Base-by-base conservation (phyloP, 164 flowering plant species). In the Hamamelis virginiana region DNA sequence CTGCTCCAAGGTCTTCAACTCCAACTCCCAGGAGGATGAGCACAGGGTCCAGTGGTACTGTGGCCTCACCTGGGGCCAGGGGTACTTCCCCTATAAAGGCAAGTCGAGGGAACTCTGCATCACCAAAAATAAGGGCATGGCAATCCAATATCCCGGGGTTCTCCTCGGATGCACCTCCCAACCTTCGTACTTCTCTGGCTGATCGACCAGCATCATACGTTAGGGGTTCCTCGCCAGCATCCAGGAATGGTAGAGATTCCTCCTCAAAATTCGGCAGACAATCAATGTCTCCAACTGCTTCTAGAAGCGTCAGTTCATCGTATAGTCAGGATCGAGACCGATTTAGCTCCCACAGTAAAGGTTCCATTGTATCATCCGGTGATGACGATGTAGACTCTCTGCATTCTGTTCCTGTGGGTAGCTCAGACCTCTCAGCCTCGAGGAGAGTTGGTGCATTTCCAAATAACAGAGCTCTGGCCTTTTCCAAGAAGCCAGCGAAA, bases 171-270 rank as follows among this genome's bases (percentile, higher is more conserved):
- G 89, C 86, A 28, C 99, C 99, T 51, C 98, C 99, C 16, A 96
- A 96, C 76, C 96, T 96, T 57, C 92, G 99, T 18, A 96, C 99
- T 33, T 96, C 99, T 68, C 66, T 89, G 64, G 84, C 89, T 48
- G 98, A 96, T 82, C 83, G 98, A 11, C 92, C 97, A 8, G 88
- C 91, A 63, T 87, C 96, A 33, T 85, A 86, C 74, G 91, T 89
- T 43, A 83, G 98, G 77, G 99, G 99, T 12, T 87, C 90, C 43
- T 95, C 99, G 28, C 97, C 99, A 14, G 99, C 96, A 73, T 90
- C 97, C 45, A 81, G 94, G 73, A 87, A 83, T 74, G 86, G 98
- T 28, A 83, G 76, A 74, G 90, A 84, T 45, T 68, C 80, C 62
- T 58, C 81, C 55, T 71, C 83, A 9, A 88, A 73, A 69, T 63